phyloP scores from a whole-genome alignment of 441 rosid species.

The Croton laevigatus region DNA sequence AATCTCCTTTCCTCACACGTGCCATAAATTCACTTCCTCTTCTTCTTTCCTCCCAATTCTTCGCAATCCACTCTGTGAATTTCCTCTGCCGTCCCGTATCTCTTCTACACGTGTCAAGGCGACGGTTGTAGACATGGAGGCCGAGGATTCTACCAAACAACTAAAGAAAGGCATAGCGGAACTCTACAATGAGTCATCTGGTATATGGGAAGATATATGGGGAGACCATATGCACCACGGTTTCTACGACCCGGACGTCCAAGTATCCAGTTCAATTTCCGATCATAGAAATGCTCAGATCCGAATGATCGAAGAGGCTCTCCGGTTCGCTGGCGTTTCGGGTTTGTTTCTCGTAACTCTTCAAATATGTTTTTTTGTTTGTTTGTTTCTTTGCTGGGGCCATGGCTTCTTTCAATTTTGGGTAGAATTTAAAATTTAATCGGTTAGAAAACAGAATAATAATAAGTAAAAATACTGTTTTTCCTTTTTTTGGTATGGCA shows the following conservation, averaged over 20 bases:
- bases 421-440: too few species aligned
- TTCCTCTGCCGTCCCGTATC: neutral
- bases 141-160: neutral
- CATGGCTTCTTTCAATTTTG: too few species aligned
- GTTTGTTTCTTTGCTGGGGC: too few species aligned
- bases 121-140: neutral
- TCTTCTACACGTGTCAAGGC: neutral
- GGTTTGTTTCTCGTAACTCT: constrained; percentile 26
- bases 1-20: neutral
- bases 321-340: constrained; percentile 62
- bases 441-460: too few species aligned
- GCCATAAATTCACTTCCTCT: neutral
- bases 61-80: neutral
- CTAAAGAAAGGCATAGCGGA: constrained; percentile 68
- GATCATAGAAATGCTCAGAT: constrained; percentile 72
- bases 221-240: constrained; percentile 98
- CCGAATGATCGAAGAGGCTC: constrained; percentile 84
- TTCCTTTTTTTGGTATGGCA: too few species aligned
- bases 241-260: constrained; percentile 48
- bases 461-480: too few species aligned
- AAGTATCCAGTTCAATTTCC: constrained; percentile 35
- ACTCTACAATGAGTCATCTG: constrained; percentile 81
- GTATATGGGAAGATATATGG: constrained; percentile 81
- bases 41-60: neutral
- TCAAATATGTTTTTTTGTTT: too few species aligned